Percentiles rank a stretch among this genome's conserved stretches.
These are phyloP conservation scores for Fusarium nygamai DNA, from an alignment of 2,329 filamentous ascomycete genomes.

Conservation along the genomic window DNA sequence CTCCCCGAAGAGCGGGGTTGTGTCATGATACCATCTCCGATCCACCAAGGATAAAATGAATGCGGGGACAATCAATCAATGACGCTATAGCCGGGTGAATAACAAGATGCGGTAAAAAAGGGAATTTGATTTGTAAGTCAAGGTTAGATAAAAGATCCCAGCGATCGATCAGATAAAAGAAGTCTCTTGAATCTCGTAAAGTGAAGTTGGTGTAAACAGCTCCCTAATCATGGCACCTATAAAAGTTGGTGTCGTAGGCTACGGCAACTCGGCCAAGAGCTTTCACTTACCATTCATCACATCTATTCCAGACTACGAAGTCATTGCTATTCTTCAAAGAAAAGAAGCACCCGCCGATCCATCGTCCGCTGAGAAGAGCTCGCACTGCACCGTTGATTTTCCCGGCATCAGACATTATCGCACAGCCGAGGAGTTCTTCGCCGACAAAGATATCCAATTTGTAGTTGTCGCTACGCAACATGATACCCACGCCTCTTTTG, in stretches of 20 bases:
- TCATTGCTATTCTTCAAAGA: conserved; percentile 60
- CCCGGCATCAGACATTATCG: conserved; percentile 65
- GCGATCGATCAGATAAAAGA: neutral
- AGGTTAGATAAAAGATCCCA: neutral
- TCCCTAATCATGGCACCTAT: conserved; percentile 45
- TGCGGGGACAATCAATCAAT: neutral
- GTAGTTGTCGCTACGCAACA: conserved; percentile 59
- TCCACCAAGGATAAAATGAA: neutral
- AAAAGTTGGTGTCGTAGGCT: conserved; percentile 61
- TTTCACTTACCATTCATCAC: conserved; percentile 63
- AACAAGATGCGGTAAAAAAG: neutral
- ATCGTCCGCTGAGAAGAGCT: conserved; percentile 40
- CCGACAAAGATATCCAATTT: conserved; percentile 66
- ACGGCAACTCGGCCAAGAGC: conserved; percentile 58
- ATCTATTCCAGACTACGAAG: conserved; percentile 55
- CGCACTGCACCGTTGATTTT: conserved; percentile 60
- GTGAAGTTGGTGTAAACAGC: no score
- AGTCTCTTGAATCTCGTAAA: neutral
- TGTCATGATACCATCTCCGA: neutral
- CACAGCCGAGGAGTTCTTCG: conserved; percentile 66
- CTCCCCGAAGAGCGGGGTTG: neutral
- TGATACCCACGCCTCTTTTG: conserved; percentile 34
- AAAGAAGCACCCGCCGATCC: conserved; percentile 49
- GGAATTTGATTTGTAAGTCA: neutral
- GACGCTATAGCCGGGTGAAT: conserved; percentile 1